A percentile compares a stretch with the other conserved stretches of the same genome.
Conservation (phyloP, 352 stramenopile genomes). For the Phytophthora meadii region DNA sequence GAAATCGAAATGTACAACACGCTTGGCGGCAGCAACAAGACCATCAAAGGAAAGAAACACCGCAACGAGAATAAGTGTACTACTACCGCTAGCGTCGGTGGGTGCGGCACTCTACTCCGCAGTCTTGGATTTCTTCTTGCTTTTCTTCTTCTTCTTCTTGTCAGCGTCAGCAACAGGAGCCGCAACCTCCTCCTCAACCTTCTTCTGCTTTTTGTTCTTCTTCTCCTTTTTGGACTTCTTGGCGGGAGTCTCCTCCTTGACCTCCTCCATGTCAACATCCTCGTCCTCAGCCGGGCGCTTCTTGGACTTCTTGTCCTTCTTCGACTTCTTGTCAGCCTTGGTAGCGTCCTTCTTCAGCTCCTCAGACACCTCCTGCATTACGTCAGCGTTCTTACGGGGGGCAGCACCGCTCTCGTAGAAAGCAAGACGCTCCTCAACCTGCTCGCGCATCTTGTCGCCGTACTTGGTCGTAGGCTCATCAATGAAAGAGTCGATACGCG, state of each 20-base stretch:
- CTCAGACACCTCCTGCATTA: slow-evolving; percentile 97
- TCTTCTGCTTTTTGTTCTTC: slow-evolving; percentile 66
- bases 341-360: slow-evolving; percentile 82
- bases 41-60: slow-evolving; percentile 25
- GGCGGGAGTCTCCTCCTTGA: slow-evolving; percentile 63
- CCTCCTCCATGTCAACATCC: slow-evolving; percentile 63
- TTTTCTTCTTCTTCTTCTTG: slow-evolving; percentile 87
- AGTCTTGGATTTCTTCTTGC: slow-evolving; percentile 85
- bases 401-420: slow-evolving; percentile 99
- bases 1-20: slow-evolving; percentile 40
- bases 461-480: slow-evolving; percentile 97
- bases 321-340: slow-evolving; percentile 63
- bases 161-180: slow-evolving; percentile 38
- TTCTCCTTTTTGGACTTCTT: slow-evolving; percentile 89
- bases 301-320: slow-evolving; percentile 85
- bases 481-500: slow-evolving; percentile 99
- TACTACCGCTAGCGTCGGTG: slow-evolving; percentile 45
- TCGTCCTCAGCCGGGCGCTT: slow-evolving; percentile 78
- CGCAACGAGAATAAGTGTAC: slow-evolving; percentile 56
- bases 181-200: slow-evolving; percentile 40
- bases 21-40: slow-evolving; percentile 34
- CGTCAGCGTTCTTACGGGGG: slow-evolving; percentile 98
- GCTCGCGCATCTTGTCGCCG: slow-evolving; percentile 98
- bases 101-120: slow-evolving; percentile 55
- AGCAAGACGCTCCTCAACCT: slow-evolving; percentile 99